Conservation (phyloP, 2,329 filamentous ascomycete genomes). For the Venturia pyrina region DNA sequence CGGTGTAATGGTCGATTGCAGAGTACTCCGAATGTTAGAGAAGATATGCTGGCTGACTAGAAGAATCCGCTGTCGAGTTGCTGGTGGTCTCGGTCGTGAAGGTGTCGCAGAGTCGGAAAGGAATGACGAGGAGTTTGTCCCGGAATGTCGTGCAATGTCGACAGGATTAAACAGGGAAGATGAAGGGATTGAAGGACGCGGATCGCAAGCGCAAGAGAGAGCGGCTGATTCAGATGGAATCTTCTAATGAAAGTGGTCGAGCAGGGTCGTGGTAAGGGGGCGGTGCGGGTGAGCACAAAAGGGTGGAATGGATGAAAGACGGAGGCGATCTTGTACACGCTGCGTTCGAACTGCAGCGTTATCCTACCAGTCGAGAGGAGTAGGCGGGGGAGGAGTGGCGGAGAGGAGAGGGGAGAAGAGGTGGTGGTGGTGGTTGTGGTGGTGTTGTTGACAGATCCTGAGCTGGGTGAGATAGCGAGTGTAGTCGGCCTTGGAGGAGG, state of each 20-base stretch:
- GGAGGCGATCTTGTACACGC: conserved; percentile 1
- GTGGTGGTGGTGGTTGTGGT: not conserved
- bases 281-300: not conserved
- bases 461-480: too few relatives aligned
- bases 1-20: not conserved
- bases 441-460: too few relatives aligned
- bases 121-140: conserved; percentile 2
- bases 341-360: conserved; percentile 1
- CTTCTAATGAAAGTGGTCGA: conserved; percentile 3
- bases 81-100: not conserved
- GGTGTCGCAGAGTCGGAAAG: not conserved
- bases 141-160: not conserved
- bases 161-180: not conserved
- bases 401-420: not conserved
- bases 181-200: not conserved
- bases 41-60: not conserved
- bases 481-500: not conserved
- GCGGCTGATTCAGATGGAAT: conserved; percentile 1
- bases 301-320: conserved; percentile 5
- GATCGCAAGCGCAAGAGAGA: not conserved
- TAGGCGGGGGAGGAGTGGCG: not conserved
- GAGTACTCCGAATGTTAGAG: too few relatives aligned
- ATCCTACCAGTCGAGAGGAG: not conserved
- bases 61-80: not conserved
- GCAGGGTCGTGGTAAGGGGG: conserved; percentile 1